phyloP scores from a whole-genome alignment of 2,329 filamentous ascomycete genomes.

The Fusarium caatingaense region DNA sequence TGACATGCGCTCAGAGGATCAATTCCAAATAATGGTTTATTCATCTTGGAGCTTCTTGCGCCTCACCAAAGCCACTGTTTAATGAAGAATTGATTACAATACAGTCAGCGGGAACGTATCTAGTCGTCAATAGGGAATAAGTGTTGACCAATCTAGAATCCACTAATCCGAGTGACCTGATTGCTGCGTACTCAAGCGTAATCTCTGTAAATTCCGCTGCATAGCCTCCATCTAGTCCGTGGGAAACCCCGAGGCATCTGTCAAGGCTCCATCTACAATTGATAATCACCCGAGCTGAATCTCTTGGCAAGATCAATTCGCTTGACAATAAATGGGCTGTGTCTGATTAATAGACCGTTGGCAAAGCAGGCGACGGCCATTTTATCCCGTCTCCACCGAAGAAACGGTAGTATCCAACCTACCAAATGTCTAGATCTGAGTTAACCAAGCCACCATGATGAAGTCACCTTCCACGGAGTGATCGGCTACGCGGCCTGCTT shows the following conservation, averaged over 20 bases:
- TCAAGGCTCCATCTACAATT: neutral
- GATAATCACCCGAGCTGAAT: neutral
- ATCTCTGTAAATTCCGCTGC: conserved; percentile 1
- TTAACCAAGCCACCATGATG: conserved; percentile 38
- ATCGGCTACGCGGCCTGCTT: conserved; percentile 25
- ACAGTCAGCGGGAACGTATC: conserved; percentile 1
- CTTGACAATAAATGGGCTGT: neutral
- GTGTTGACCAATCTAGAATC: neutral
- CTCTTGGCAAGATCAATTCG: neutral
- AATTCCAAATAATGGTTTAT: conserved; percentile 26
- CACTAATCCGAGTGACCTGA: neutral
- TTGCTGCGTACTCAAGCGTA: neutral
- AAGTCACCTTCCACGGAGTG: conserved; percentile 33
- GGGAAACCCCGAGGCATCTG: neutral
- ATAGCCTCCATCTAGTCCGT: conserved; percentile 1
- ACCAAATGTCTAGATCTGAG: conserved; percentile 11
- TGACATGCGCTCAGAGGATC: conserved; percentile 7
- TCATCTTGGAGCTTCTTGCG: conserved; percentile 19
- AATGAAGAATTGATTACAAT: neutral
- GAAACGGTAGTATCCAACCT: conserved; percentile 13
- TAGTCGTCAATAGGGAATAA: neutral
- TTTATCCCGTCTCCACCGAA: conserved; percentile 12
- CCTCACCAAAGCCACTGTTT: conserved; percentile 26
- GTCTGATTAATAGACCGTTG: neutral
- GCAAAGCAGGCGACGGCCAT: conserved; percentile 1